phyloP scores from a whole-genome alignment of 2,329 filamentous ascomycete genomes.

The Fusarium sororula region DNA sequence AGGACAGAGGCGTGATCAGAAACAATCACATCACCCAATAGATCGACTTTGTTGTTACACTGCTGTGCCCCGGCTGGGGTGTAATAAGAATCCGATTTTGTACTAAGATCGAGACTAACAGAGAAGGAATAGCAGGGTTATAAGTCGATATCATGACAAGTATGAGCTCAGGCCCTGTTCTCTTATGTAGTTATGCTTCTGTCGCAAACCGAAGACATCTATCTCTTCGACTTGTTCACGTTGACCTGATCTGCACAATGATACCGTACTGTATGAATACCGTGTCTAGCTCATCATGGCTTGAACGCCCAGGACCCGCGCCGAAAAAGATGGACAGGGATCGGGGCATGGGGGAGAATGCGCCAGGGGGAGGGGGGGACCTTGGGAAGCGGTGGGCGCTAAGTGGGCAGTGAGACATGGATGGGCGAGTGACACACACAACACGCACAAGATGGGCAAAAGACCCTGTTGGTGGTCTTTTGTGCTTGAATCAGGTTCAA shows the following conservation, averaged over 20 bases:
- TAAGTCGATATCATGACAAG: background rate
- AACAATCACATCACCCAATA: conserved; percentile 24
- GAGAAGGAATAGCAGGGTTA: background rate
- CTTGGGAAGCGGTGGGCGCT: conserved; percentile 34
- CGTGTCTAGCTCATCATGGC: conserved; percentile 38
- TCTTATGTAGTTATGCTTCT: background rate
- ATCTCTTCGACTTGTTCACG: background rate
- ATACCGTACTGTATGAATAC: conserved; percentile 27
- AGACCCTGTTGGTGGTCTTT: conserved; percentile 26
- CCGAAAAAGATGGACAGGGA: conserved; percentile 30
- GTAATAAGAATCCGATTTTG: background rate
- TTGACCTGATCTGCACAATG: background rate
- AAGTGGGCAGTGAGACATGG: conserved; percentile 42
- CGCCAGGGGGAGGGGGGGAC: conserved; percentile 12
- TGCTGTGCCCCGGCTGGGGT: conserved; percentile 23
- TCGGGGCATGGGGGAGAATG: conserved; percentile 26
- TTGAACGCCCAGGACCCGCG: conserved; percentile 25
- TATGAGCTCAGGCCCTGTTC: background rate
- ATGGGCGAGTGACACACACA: conserved; percentile 36
- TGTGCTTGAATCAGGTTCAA: conserved; percentile 1
- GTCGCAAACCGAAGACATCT: background rate
- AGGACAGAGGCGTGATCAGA: conserved; percentile 34
- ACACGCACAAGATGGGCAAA: conserved; percentile 25
- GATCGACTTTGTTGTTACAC: conserved; percentile 30
- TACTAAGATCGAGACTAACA: conserved; percentile 1